Percentiles rank a stretch among this genome's conserved stretches.
phyloP scores from a whole-genome alignment of 192 early-diverging fungal genomes.

The Podila minutissima region DNA sequence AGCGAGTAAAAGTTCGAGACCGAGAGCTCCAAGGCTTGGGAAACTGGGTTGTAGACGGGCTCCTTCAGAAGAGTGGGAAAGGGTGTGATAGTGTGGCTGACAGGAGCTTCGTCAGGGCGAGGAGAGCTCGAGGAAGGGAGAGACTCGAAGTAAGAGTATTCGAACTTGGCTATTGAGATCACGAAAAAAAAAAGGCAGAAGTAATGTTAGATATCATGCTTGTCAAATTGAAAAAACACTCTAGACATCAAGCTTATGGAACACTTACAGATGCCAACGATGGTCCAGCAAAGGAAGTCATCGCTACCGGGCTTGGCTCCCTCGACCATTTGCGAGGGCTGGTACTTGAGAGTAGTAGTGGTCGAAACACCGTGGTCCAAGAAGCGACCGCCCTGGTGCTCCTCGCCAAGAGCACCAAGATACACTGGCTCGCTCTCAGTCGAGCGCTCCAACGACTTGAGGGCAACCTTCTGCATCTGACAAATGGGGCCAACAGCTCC shows the following conservation, averaged over 20 bases:
- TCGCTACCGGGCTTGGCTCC: slow-evolving; percentile 55
- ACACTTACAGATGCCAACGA: slow-evolving; percentile 79
- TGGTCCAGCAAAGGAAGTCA: slow-evolving; percentile 88
- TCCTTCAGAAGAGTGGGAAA: slow-evolving; percentile 48
- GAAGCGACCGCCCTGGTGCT: slow-evolving; percentile 45
- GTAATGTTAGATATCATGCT: neutral
- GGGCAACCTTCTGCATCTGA: slow-evolving; percentile 88
- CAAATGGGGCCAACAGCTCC: slow-evolving; percentile 75
- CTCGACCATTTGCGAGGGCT: slow-evolving; percentile 35
- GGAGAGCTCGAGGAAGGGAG: slow-evolving; percentile 23
- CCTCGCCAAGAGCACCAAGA: slow-evolving; percentile 57
- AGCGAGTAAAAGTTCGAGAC: slow-evolving; percentile 52
- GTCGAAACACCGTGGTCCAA: slow-evolving; percentile 38
- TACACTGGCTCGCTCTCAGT: slow-evolving; percentile 44
- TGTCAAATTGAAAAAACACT: neutral
- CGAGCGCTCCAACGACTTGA: slow-evolving; percentile 55
- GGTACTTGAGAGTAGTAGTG: slow-evolving; percentile 40
- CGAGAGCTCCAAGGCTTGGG: slow-evolving; percentile 54
- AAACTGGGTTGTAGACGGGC: slow-evolving; percentile 51
- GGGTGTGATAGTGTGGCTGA: slow-evolving; percentile 37
- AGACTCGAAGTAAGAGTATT: slow-evolving; percentile 56
- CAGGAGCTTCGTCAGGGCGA: slow-evolving; percentile 10
- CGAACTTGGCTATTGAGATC: slow-evolving; percentile 44
- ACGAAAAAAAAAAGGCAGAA: neutral
- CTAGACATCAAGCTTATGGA: slow-evolving; percentile 26